A percentile compares a stretch with the other conserved stretches of the same genome.
Conservation (phyloP, 805 yeast genomes). For the Schizosaccharomyces japonicus region DNA sequence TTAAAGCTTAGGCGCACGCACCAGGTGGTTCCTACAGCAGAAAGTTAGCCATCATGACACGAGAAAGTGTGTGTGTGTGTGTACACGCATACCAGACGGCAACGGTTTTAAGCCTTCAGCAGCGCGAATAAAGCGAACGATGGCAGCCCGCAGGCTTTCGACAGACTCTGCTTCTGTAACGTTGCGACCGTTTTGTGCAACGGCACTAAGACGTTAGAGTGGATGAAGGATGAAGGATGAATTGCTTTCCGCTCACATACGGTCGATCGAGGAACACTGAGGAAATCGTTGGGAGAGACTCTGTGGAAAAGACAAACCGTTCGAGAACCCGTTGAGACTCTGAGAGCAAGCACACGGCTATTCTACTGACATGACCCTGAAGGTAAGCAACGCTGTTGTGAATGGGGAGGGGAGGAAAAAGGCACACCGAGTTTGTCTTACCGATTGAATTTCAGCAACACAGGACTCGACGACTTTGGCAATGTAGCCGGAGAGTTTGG, state of each 20-base stretch:
- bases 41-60: background rate
- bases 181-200: background rate
- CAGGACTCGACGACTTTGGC: slow-evolving; percentile 17
- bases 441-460: slow-evolving; percentile 9
- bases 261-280: background rate
- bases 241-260: background rate
- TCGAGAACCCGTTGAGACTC: background rate
- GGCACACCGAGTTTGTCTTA: too few relatives aligned
- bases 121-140: background rate
- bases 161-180: background rate
- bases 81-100: background rate
- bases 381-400: background rate
- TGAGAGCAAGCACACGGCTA: background rate
- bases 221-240: background rate
- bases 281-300: background rate
- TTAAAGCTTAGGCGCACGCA: background rate
- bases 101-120: background rate
- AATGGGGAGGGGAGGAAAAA: background rate
- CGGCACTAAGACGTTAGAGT: background rate
- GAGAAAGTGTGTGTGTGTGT: too few relatives aligned
- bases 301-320: background rate
- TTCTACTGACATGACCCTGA: background rate
- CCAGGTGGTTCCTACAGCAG: background rate
- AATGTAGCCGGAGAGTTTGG: slow-evolving; percentile 24
- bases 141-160: background rate